A percentile compares a stretch with the other conserved stretches of the same genome.
Conservation (phyloP, 108 stramenopile species). For the Bacterosira constricta region DNA sequence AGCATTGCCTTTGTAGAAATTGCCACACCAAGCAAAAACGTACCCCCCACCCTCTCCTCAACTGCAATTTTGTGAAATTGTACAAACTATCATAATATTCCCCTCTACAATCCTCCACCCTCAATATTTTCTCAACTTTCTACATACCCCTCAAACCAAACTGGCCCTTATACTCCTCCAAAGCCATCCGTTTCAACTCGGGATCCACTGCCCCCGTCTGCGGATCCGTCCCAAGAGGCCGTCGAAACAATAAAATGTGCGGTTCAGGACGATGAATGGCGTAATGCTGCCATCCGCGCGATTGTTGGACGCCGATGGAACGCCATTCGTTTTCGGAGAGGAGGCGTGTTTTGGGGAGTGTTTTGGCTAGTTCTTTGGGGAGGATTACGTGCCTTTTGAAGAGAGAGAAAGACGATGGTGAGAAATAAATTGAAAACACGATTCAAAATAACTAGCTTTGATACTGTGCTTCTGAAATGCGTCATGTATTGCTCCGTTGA, state of each 20-base stretch:
- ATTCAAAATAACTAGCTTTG: too few relatives aligned
- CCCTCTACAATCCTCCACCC: neutral
- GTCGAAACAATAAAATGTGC: conserved; percentile 97
- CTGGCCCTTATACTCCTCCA: conserved; percentile 88
- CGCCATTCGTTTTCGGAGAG: conserved; percentile 97
- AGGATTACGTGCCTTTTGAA: conserved; percentile 92
- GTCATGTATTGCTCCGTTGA: too few relatives aligned
- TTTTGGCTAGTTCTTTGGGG: conserved; percentile 96
- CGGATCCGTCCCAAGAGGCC: conserved; percentile 97
- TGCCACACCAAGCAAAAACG: too few relatives aligned
- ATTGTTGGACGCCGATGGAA: conserved; percentile 96
- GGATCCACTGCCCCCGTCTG: conserved; percentile 89
- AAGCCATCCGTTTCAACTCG: conserved; percentile 78
- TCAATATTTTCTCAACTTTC: neutral
- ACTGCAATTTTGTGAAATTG: too few relatives aligned
- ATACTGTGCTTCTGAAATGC: too few relatives aligned
- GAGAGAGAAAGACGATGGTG: neutral
- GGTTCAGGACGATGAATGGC: conserved; percentile 98
- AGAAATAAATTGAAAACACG: too few relatives aligned
- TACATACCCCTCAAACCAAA: conserved; percentile 63
- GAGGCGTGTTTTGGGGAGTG: conserved; percentile 92
- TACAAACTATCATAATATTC: neutral
- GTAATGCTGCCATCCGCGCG: conserved; percentile 98
- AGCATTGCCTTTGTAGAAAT: too few relatives aligned
- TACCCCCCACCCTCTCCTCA: too few relatives aligned